Evolutionary conservation across 2,329 filamentous ascomycete genomes (phyloP).

Genomic region (Fusarium algeriense): DNA sequence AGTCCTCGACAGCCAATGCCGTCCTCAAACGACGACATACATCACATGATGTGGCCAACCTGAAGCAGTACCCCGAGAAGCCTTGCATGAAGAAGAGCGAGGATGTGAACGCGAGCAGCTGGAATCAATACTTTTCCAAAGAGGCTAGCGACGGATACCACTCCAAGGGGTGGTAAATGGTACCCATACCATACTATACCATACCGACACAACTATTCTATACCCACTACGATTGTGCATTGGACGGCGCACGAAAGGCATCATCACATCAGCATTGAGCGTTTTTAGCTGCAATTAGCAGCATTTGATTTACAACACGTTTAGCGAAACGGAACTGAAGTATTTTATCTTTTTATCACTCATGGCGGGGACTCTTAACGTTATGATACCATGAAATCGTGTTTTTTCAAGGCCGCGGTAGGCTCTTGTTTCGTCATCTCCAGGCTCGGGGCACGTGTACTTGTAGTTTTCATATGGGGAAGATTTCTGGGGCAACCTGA

Average conservation of each 20-base stretch:
- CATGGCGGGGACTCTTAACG: conserved; percentile 42
- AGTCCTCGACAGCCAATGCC: conserved; percentile 88
- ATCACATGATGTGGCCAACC: conserved; percentile 88
- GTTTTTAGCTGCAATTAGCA: conserved; percentile 45
- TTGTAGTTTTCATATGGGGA: conserved; percentile 40
- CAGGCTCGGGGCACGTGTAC: conserved; percentile 46
- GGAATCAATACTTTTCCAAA: conserved; percentile 87
- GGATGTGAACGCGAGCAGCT: conserved; percentile 77
- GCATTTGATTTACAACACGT: conserved; percentile 40
- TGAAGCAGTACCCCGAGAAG: conserved; percentile 83
- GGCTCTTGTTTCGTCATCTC: conserved; percentile 38
- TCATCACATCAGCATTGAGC: conserved; percentile 47
- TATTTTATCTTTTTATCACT: conserved; percentile 37
- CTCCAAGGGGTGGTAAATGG: conserved; percentile 58
- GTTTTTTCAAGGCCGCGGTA: conserved; percentile 35
- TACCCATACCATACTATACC: conserved; percentile 31
- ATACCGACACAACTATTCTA: conserved; percentile 30
- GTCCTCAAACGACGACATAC: conserved; percentile 92
- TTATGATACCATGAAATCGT: conserved; percentile 51
- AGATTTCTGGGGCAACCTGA: conserved; percentile 47
- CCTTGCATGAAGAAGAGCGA: conserved; percentile 69
- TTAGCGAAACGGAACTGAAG: conserved; percentile 31
- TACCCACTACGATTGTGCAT: conserved; percentile 47
- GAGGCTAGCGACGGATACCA: conserved; percentile 70
- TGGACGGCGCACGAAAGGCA: conserved; percentile 48